Conservation (phyloP, 345 rosid species). For the Gossypium raimondii region DNA sequence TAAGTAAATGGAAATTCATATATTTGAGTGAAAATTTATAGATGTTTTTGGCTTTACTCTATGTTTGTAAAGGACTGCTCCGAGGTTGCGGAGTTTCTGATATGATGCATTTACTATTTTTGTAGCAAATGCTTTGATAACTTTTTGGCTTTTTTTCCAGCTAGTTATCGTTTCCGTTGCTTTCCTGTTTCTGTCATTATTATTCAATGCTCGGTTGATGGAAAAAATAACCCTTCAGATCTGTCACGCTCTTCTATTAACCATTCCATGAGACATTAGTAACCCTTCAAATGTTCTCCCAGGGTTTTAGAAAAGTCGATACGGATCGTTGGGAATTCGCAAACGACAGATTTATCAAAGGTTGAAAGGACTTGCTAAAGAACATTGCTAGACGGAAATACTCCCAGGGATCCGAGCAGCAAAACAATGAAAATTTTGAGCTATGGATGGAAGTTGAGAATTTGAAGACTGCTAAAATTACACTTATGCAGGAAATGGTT, state of each 20-base stretch:
- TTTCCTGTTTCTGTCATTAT: background rate
- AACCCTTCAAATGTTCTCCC: constrained; percentile 20
- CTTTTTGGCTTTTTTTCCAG: background rate
- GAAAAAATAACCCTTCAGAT: background rate
- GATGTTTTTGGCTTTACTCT: background rate
- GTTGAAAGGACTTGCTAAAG: constrained; percentile 65
- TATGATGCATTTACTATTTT: background rate
- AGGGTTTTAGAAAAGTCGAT: constrained; percentile 89
- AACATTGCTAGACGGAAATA: constrained; percentile 65
- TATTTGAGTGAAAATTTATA: background rate
- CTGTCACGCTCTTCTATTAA: background rate
- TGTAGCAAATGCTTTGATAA: too few species aligned
- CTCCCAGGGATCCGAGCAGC: constrained; percentile 47
- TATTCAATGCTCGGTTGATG: background rate
- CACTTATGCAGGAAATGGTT: constrained; percentile 58
- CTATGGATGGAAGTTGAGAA: constrained; percentile 77
- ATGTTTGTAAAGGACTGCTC: too few species aligned
- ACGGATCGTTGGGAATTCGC: constrained; percentile 87
- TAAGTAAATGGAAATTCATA: background rate
- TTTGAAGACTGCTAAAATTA: constrained; percentile 64
- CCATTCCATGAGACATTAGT: background rate
- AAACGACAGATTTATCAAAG: constrained; percentile 73
- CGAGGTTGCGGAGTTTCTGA: too few species aligned
- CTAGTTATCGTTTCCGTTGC: background rate
- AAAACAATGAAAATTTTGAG: constrained; percentile 27